phyloP scores from a whole-genome alignment of 2,329 filamentous ascomycete genomes.

The Aspergillus fumigatiaffinis region DNA sequence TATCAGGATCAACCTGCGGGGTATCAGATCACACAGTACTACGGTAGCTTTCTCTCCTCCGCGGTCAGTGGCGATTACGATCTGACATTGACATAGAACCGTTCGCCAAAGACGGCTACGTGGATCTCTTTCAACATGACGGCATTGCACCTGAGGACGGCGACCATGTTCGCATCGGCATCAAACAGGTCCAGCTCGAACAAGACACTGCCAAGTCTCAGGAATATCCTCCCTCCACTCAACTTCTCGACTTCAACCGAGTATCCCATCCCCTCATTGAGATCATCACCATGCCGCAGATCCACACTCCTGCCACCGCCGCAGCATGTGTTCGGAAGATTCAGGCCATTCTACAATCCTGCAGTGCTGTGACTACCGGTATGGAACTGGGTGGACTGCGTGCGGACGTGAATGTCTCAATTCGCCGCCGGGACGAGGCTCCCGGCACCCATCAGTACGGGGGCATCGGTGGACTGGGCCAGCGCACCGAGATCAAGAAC shows the following conservation, averaged over 20 bases:
- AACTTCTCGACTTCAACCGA: constrained; percentile 90
- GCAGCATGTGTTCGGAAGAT: constrained; percentile 87
- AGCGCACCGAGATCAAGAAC: constrained; percentile 96
- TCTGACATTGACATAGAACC: constrained; percentile 41
- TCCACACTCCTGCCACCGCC: constrained; percentile 81
- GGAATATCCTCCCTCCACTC: constrained; percentile 66
- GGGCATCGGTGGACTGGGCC: constrained; percentile 65
- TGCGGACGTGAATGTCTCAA: constrained; percentile 93
- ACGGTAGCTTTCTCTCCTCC: constrained; percentile 44
- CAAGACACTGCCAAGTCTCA: constrained; percentile 96
- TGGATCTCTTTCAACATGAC: constrained; percentile 70
- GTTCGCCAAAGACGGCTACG: constrained; percentile 64
- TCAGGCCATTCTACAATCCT: constrained; percentile 71
- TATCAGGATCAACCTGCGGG: constrained; percentile 97
- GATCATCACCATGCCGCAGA: constrained; percentile 86
- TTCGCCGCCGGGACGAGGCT: constrained; percentile 58
- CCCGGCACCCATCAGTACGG: constrained; percentile 48
- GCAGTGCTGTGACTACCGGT: constrained; percentile 80
- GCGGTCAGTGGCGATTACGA: no score
- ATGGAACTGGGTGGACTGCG: constrained; percentile 91
- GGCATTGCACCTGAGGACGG: constrained; percentile 74
- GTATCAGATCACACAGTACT: constrained; percentile 98
- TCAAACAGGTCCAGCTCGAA: constrained; percentile 94
- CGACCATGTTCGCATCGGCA: constrained; percentile 67
- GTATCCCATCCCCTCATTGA: constrained; percentile 89